These are phyloP conservation scores for Turritis glabra DNA, from an alignment of 345 rosid genomes.

Conservation along the genomic window DNA sequence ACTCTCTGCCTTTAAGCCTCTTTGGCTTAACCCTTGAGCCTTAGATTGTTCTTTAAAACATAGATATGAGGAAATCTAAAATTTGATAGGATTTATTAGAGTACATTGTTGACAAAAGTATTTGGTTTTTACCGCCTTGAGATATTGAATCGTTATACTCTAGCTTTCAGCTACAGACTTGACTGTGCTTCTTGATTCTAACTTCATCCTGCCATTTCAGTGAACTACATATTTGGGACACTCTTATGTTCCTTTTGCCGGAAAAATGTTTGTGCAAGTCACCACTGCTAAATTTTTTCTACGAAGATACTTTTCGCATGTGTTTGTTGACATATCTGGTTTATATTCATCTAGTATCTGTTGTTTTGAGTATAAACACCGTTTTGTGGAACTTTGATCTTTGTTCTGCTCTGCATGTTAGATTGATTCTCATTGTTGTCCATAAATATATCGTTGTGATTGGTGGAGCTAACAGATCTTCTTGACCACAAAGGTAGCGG, in stretches of 20 bases:
- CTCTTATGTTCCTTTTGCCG: not conserved
- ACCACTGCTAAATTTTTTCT: not conserved
- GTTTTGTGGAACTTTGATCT: not conserved
- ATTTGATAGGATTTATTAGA: not conserved
- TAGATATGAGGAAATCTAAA: not conserved
- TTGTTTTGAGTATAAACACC: not conserved
- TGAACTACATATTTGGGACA: not conserved
- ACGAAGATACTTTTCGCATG: not conserved
- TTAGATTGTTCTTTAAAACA: not conserved
- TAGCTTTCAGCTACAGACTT: not conserved
- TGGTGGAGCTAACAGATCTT: slow-evolving; percentile 28
- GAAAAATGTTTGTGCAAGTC: not conserved
- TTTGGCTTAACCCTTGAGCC: not conserved
- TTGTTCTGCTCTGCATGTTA: not conserved
- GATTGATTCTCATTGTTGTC: slow-evolving; percentile 1
- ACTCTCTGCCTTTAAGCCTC: not conserved
- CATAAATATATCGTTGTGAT: not conserved
- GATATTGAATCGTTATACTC: not conserved
- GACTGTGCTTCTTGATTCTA: not conserved
- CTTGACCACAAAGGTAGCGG: slow-evolving; percentile 58
- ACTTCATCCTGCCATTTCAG: not conserved
- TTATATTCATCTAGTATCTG: not conserved
- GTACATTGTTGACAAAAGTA: not conserved
- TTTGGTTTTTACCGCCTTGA: not conserved
- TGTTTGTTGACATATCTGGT: not conserved